Evolutionary conservation across 495 filamentous ascomycete species (phyloP).

Genomic region (Hyaloscypha finlandica): DNA sequence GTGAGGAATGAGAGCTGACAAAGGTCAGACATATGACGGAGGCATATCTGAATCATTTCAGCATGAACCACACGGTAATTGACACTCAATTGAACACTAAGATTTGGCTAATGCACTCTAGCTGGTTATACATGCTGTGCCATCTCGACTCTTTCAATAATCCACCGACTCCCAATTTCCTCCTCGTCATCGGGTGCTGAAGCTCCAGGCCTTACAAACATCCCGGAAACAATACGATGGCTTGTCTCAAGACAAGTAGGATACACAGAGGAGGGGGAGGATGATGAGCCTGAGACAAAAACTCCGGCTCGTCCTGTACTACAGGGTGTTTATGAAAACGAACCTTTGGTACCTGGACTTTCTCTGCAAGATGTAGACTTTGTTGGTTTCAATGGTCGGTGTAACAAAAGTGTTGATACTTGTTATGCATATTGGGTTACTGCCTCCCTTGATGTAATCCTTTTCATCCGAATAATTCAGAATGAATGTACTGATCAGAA

Average conservation of each 20-base stretch:
- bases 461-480: background rate
- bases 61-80: conserved; percentile 85
- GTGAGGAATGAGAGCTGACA: conserved; percentile 19
- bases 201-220: conserved; percentile 40
- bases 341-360: conserved; percentile 42
- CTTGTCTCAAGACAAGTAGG: conserved; percentile 68
- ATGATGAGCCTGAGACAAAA: background rate
- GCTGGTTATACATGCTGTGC: conserved; percentile 90
- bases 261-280: conserved; percentile 41
- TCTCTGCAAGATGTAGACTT: conserved; percentile 36
- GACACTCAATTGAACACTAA: background rate
- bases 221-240: conserved; percentile 55
- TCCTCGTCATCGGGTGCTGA: conserved; percentile 36
- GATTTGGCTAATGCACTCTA: conserved; percentile 38
- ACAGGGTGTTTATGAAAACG: conserved; percentile 29
- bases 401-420: conserved; percentile 87
- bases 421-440: conserved; percentile 94
- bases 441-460: conserved; percentile 62
- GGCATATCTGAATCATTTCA: conserved; percentile 80
- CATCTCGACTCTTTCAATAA: conserved; percentile 70
- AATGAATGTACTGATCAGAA: background rate
- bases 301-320: conserved; percentile 25
- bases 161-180: conserved; percentile 51
- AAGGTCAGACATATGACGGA: conserved; percentile 79
- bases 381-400: conserved; percentile 81